phyloP scores from a whole-genome alignment of 2,329 filamentous ascomycete species.

The Diaporthe caulivora region DNA sequence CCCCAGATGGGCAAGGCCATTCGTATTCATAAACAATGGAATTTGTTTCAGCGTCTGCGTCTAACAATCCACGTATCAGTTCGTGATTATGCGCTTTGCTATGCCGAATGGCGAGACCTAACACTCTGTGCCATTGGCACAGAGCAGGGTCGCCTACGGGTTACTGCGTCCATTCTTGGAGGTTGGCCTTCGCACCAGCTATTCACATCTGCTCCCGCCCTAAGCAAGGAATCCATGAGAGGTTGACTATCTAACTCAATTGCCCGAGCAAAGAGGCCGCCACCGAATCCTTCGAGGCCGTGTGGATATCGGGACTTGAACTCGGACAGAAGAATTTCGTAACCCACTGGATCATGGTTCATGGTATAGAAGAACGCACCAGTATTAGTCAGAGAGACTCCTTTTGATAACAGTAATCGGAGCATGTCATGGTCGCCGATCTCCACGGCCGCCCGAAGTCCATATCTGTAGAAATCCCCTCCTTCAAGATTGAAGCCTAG shows the following conservation, averaged over 20 bases:
- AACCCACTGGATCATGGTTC: background rate
- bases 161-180: no score
- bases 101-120: background rate
- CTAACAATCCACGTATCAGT: background rate
- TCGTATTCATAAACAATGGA: background rate
- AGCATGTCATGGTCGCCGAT: background rate
- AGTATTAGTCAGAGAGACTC: accelerated
- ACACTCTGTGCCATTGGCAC: background rate
- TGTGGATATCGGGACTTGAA: background rate
- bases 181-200: background rate
- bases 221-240: background rate
- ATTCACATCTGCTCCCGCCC: background rate
- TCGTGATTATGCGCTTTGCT: background rate
- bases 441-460: background rate
- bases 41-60: background rate
- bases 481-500: background rate
- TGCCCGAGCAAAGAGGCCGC: background rate
- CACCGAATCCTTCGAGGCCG: background rate
- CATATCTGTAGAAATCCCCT: no score
- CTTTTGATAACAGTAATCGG: background rate
- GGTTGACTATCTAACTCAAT: background rate
- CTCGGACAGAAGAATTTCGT: background rate
- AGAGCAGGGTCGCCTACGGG: no score
- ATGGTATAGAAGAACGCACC: background rate
- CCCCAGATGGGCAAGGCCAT: accelerated